These are phyloP conservation scores for Botrytis tulipae DNA, from an alignment of 2,329 filamentous ascomycete genomes.

Conservation along the genomic window DNA sequence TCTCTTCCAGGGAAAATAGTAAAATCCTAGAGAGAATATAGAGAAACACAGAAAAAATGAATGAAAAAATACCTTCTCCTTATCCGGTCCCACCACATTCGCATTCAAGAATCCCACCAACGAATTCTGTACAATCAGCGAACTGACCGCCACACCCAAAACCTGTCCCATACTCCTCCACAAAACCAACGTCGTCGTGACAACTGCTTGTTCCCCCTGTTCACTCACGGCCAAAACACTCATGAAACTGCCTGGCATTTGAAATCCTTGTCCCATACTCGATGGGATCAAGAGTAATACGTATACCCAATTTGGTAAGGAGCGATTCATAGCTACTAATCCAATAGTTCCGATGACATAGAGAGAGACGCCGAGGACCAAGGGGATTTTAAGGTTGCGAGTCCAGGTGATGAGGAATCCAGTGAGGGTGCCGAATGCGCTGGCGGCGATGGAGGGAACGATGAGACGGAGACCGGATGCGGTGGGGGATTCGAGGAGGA, in stretches of 20 bases:
- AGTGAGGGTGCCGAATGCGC: constrained; percentile 53
- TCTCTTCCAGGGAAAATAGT: not conserved
- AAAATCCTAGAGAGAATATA: too few relatives aligned
- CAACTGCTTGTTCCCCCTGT: constrained; percentile 64
- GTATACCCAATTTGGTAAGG: constrained; percentile 53
- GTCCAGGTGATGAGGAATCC: constrained; percentile 63
- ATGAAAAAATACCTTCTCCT: constrained; percentile 42
- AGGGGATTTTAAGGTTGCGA: constrained; percentile 57
- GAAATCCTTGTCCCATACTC: constrained; percentile 60
- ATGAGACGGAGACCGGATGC: constrained; percentile 71
- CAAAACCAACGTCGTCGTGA: constrained; percentile 67
- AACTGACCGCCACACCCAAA: constrained; percentile 69
- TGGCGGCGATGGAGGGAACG: constrained; percentile 57
- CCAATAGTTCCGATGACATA: constrained; percentile 51
- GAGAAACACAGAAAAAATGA: not conserved
- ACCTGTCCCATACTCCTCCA: constrained; percentile 72
- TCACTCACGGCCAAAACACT: constrained; percentile 58
- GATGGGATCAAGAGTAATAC: constrained; percentile 56
- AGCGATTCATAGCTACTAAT: constrained; percentile 50
- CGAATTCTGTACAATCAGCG: constrained; percentile 71
- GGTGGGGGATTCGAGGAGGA: constrained; percentile 67
- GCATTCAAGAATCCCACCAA: constrained; percentile 57
- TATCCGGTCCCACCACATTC: constrained; percentile 58
- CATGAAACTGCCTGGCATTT: constrained; percentile 64
- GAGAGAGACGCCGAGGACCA: constrained; percentile 50